Conservation (phyloP, 768 basidiomycete species). For the Leccinum fibrillosum region DNA sequence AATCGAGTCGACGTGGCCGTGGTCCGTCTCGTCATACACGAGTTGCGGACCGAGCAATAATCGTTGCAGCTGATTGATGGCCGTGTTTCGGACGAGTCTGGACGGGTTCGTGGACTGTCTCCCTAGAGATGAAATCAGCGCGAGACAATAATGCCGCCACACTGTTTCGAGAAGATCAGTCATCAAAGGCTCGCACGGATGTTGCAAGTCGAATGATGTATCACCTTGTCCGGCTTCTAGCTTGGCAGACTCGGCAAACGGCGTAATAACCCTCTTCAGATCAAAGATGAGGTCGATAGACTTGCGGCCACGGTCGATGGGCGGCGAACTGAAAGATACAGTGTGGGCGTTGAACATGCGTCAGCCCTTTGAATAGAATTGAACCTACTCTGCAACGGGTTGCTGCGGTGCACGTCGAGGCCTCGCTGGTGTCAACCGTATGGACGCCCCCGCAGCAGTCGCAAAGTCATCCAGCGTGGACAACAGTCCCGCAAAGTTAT, state of each 20-base stretch:
- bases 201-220: slow-evolving; percentile 5
- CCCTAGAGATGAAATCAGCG: slow-evolving; percentile 67
- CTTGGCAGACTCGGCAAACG: slow-evolving; percentile 50
- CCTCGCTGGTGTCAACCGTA: slow-evolving; percentile 55
- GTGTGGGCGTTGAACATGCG: neutral
- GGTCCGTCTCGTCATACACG: slow-evolving; percentile 53
- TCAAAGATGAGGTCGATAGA: slow-evolving; percentile 79
- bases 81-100: slow-evolving; percentile 79
- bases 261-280: slow-evolving; percentile 62
- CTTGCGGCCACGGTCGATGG: slow-evolving; percentile 75
- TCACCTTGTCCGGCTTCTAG: slow-evolving; percentile 34
- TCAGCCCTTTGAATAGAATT: neutral
- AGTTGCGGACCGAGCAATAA: slow-evolving; percentile 77
- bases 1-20: slow-evolving; percentile 61
- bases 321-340: slow-evolving; percentile 53
- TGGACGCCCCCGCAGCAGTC: slow-evolving; percentile 61
- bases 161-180: slow-evolving; percentile 40
- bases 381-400: slow-evolving; percentile 49
- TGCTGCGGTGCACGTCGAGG: slow-evolving; percentile 50
- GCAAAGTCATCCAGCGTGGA: slow-evolving; percentile 87
- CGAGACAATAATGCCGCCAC: slow-evolving; percentile 77
- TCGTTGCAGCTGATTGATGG: slow-evolving; percentile 80
- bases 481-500: slow-evolving; percentile 80
- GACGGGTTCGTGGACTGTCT: slow-evolving; percentile 81
- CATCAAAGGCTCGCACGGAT: neutral